phyloP scores from a whole-genome alignment of 2,329 filamentous ascomycete genomes.

The Ambrosiella xylebori region DNA sequence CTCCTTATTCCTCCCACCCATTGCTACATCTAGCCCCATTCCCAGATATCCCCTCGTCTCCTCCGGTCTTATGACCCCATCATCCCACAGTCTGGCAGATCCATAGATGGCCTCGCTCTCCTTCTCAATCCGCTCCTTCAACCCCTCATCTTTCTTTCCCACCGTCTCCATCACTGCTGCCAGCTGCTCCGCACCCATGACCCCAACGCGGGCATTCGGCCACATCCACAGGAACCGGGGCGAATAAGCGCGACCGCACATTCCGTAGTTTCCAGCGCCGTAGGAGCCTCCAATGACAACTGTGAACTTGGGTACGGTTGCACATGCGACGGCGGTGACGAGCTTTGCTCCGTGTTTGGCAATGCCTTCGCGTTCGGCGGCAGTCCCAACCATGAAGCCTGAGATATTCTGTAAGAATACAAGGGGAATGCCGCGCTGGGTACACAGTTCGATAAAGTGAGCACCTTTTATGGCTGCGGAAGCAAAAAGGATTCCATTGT shows the following conservation, averaged over 20 bases:
- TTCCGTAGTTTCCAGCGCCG: slow-evolving; percentile 93
- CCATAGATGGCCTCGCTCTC: slow-evolving; percentile 85
- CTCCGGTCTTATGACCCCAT: slow-evolving; percentile 62
- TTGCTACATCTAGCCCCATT: slow-evolving; percentile 51
- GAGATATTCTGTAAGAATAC: slow-evolving; percentile 94
- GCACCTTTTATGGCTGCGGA: slow-evolving; percentile 81
- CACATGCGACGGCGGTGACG: slow-evolving; percentile 85
- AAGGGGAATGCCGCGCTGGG: slow-evolving; percentile 74
- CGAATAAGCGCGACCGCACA: slow-evolving; percentile 91
- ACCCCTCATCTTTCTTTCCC: slow-evolving; percentile 57
- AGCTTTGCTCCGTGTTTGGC: slow-evolving; percentile 97
- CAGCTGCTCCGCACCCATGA: slow-evolving; percentile 92
- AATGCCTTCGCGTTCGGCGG: slow-evolving; percentile 85
- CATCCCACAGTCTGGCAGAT: slow-evolving; percentile 76
- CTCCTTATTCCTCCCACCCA: slow-evolving; percentile 48
- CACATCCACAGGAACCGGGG: slow-evolving; percentile 90
- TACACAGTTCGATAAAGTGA: slow-evolving; percentile 91
- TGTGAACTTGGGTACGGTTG: slow-evolving; percentile 90
- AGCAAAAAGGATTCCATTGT: slow-evolving; percentile 89
- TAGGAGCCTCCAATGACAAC: slow-evolving; percentile 89
- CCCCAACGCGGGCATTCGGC: slow-evolving; percentile 89
- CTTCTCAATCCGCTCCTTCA: slow-evolving; percentile 70
- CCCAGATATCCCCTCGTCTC: slow-evolving; percentile 59
- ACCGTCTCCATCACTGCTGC: slow-evolving; percentile 90
- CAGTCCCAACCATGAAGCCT: slow-evolving; percentile 93